A percentile compares a stretch with the other conserved stretches of the same genome.
These are phyloP conservation scores for Xylariaceae sp. DNA, from an alignment of 2,329 filamentous ascomycete species.

Conservation along the genomic window DNA sequence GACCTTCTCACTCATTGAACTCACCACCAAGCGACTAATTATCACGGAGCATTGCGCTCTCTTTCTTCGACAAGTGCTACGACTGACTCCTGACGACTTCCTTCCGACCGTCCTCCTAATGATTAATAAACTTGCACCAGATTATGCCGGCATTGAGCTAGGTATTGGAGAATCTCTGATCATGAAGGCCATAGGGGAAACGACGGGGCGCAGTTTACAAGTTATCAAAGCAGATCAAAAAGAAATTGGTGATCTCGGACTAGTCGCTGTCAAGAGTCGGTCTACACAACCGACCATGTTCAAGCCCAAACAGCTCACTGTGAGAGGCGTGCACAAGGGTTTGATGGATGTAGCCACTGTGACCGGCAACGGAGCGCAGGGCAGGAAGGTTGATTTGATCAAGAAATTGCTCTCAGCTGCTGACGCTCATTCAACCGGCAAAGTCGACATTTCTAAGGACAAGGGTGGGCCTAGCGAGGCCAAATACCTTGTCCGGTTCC, in stretches of 20 bases:
- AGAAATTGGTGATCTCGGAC: conserved; percentile 91
- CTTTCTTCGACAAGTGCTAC: conserved; percentile 92
- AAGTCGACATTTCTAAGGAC: conserved; percentile 88
- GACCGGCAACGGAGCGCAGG: conserved; percentile 85
- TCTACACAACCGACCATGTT: conserved; percentile 98
- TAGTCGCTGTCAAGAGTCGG: conserved; percentile 94
- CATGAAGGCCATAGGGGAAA: conserved; percentile 98
- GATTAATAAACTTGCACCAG: conserved; percentile 97
- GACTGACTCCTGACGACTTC: conserved; percentile 86
- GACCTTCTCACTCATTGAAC: conserved; percentile 92
- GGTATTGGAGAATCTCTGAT: conserved; percentile 98
- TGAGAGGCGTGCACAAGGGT: conserved; percentile 85
- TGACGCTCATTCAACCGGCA: conserved; percentile 74
- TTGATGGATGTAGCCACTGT: conserved; percentile 88
- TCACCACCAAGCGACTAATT: conserved; percentile 88
- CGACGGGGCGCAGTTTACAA: conserved; percentile 83
- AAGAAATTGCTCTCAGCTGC: conserved; percentile 95
- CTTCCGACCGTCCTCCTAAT: conserved; percentile 90
- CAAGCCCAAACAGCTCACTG: conserved; percentile 89
- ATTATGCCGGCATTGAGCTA: conserved; percentile 94
- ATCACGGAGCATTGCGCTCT: conserved; percentile 89
- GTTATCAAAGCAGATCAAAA: conserved; percentile 96
- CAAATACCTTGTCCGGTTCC: conserved; percentile 89
- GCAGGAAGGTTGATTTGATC: conserved; percentile 89
- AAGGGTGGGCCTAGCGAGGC: conserved; percentile 95